These are phyloP conservation scores for Daldinia eschscholtzii DNA, from an alignment of 2,329 filamentous ascomycete genomes.

Conservation along the genomic window DNA sequence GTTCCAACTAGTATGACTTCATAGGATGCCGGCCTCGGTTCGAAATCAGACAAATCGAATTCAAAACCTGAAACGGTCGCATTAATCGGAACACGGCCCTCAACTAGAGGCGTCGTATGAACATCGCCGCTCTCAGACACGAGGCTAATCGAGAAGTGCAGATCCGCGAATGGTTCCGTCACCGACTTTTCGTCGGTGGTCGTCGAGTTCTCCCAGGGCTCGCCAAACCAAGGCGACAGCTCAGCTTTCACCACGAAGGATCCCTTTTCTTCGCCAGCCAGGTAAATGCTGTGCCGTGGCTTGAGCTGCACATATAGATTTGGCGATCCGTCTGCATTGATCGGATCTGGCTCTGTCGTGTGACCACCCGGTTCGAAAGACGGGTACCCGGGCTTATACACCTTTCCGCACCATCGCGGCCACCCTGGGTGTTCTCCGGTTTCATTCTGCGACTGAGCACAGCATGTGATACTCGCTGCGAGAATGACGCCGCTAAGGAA, in stretches of 20 bases:
- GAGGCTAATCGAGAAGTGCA: slow-evolving; percentile 57
- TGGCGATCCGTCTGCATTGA: slow-evolving; percentile 45
- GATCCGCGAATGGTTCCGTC: slow-evolving; percentile 44
- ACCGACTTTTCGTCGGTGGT: slow-evolving; percentile 28
- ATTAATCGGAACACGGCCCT: slow-evolving; percentile 53
- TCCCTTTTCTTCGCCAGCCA: slow-evolving; percentile 56
- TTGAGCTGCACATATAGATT: slow-evolving; percentile 60
- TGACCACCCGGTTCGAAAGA: slow-evolving; percentile 62
- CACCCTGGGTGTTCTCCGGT: slow-evolving; percentile 59
- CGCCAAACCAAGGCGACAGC: slow-evolving; percentile 58
- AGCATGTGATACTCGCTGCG: slow-evolving; percentile 1
- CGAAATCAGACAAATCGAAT: slow-evolving; percentile 55
- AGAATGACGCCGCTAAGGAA: slow-evolving; percentile 17
- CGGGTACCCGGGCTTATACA: slow-evolving; percentile 59
- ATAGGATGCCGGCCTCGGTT: slow-evolving; percentile 56
- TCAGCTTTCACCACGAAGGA: slow-evolving; percentile 60
- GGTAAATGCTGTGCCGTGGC: slow-evolving; percentile 62
- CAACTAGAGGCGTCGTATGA: slow-evolving; percentile 50
- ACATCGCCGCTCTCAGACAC: slow-evolving; percentile 39
- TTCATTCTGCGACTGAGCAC: slow-evolving; percentile 47
- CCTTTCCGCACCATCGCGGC: slow-evolving; percentile 63
- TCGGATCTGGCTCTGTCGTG: slow-evolving; percentile 54
- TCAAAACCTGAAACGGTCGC: slow-evolving; percentile 53
- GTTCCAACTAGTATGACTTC: slow-evolving; percentile 56
- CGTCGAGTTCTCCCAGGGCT: slow-evolving; percentile 52